Conservation (phyloP, 805 yeast species). For the Ogataea pini region DNA sequence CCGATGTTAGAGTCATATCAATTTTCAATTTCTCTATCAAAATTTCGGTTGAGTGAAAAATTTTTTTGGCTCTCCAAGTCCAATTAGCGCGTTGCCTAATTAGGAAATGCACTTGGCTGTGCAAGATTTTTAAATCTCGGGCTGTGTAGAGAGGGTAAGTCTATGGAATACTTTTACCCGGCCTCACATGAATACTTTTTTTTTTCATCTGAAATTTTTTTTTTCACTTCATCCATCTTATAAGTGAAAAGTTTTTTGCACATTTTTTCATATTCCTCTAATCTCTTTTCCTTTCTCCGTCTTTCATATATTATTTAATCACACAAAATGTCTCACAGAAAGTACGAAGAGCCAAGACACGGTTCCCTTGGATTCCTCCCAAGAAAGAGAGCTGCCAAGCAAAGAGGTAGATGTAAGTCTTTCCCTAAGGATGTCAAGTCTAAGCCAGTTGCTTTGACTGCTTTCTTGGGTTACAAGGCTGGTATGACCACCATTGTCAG, state of each 20-base stretch:
- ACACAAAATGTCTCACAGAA: conserved; percentile 94
- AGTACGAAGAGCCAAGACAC: conserved; percentile 99
- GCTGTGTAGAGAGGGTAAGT: conserved; percentile 6
- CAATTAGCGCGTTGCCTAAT: conserved; percentile 28
- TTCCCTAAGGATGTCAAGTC: conserved; percentile 99
- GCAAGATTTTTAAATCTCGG: not conserved
- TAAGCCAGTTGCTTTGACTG: conserved; percentile 98
- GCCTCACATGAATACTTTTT: conserved; percentile 9
- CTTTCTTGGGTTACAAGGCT: conserved; percentile 99
- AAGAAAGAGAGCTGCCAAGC: conserved; percentile 99
- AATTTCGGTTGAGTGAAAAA: conserved; percentile 17
- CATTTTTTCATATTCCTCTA: not conserved
- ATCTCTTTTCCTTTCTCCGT: not conserved
- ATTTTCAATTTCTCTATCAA: not conserved
- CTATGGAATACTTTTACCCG: conserved; percentile 18
- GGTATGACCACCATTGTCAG: conserved; percentile 99
- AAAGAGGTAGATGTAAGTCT: conserved; percentile 98
- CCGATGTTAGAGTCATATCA: conserved; percentile 6
- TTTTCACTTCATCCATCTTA: not conserved
- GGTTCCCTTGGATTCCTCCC: conserved; percentile 99
- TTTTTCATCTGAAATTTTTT: too few relatives aligned
- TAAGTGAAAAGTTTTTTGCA: conserved; percentile 11
- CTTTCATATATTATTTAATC: conserved; percentile 9
- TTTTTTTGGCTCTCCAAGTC: conserved; percentile 11
- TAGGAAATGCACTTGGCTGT: conserved; percentile 11